Evolutionary conservation across 768 basidiomycete species (phyloP).

Genomic region (Leccinum longicurvipes): DNA sequence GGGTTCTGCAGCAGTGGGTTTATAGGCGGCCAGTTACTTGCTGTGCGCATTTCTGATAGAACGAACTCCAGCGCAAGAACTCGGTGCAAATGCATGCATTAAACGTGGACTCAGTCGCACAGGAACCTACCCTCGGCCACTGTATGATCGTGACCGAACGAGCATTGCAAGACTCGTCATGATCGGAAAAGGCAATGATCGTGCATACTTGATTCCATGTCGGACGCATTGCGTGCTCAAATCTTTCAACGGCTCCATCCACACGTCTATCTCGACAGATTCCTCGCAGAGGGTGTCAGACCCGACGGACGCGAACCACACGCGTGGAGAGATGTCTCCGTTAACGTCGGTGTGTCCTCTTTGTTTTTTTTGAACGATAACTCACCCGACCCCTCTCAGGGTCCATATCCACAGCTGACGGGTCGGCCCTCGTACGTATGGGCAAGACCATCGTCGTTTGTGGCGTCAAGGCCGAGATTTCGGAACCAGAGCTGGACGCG

Average conservation of each 20-base stretch:
- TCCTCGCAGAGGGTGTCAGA: slow-evolving; percentile 70
- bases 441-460: slow-evolving; percentile 96
- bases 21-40: no score
- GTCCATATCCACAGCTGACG: slow-evolving; percentile 91
- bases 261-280: slow-evolving; percentile 80
- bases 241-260: slow-evolving; percentile 91
- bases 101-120: no score
- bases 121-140: no score
- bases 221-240: slow-evolving; percentile 30
- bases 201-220: not conserved
- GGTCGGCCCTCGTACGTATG: slow-evolving; percentile 85
- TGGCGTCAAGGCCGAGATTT: slow-evolving; percentile 93
- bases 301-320: slow-evolving; percentile 77
- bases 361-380: not conserved
- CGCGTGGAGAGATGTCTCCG: slow-evolving; percentile 69
- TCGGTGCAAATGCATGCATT: no score
- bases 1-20: no score
- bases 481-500: slow-evolving; percentile 79
- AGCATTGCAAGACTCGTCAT: no score
- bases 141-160: no score
- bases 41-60: no score
- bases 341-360: slow-evolving; percentile 70
- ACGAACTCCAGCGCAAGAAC: no score
- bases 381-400: slow-evolving; percentile 35
- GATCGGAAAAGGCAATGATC: no score